Percentiles rank a stretch among this genome's conserved stretches.
phyloP scores from a whole-genome alignment of 352 stramenopile species.

The Aphanomyces cochlioides region DNA sequence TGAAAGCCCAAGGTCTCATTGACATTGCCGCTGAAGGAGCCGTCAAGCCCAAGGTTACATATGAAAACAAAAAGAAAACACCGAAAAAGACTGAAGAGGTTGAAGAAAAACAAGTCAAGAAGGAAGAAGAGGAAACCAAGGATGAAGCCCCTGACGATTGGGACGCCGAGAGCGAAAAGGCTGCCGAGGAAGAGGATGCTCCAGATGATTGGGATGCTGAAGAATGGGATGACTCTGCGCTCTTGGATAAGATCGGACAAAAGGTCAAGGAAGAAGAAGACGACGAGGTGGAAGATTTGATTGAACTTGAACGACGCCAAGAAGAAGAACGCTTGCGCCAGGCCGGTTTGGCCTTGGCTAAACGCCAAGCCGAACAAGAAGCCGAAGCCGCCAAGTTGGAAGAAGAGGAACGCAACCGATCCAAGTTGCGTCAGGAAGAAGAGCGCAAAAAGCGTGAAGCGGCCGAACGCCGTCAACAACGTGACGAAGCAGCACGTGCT shows the following conservation, averaged over 20 bases:
- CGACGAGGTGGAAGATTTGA: slow-evolving; percentile 90
- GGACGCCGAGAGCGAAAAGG: slow-evolving; percentile 45
- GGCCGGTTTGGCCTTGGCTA: slow-evolving; percentile 92
- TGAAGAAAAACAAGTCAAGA: slow-evolving; percentile 33
- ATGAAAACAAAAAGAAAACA: slow-evolving; percentile 86
- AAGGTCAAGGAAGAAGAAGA: slow-evolving; percentile 63
- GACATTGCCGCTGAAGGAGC: slow-evolving; percentile 42
- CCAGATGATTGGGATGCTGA: slow-evolving; percentile 81
- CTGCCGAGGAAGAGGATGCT: slow-evolving; percentile 43
- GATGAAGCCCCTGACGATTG: slow-evolving; percentile 67
- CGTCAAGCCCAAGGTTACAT: slow-evolving; percentile 90
- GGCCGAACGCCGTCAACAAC: slow-evolving; percentile 57
- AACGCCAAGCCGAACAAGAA: slow-evolving; percentile 88
- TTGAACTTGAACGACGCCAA: slow-evolving; percentile 93
- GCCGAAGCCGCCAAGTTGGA: slow-evolving; percentile 60
- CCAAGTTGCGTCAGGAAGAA: slow-evolving; percentile 81
- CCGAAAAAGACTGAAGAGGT: slow-evolving; percentile 43
- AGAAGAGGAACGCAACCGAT: slow-evolving; percentile 62
- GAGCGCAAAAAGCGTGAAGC: slow-evolving; percentile 80
- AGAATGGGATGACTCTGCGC: slow-evolving; percentile 74
- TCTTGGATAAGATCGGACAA: slow-evolving; percentile 73
- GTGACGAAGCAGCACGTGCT: slow-evolving; percentile 70
- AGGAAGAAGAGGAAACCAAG: slow-evolving; percentile 39
- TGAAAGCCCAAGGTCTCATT: slow-evolving; percentile 90
- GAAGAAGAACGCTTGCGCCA: slow-evolving; percentile 89